Percentiles rank a stretch among this genome's conserved stretches.
Conservation (phyloP, 345 rosid genomes). For the Gossypium turneri region DNA sequence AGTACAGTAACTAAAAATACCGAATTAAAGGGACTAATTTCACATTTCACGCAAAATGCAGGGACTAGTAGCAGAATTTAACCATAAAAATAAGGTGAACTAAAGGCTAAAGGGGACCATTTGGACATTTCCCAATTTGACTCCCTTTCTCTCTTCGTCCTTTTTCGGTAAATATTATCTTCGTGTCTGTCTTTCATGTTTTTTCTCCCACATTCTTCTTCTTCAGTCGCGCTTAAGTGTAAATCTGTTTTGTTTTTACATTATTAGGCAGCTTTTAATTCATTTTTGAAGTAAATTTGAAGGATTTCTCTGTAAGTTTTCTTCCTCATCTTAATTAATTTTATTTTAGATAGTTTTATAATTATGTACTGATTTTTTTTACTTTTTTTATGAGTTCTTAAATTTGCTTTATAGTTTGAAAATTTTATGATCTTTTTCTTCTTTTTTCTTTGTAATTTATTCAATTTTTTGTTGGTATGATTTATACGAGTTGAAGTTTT, state of each 20-base stretch:
- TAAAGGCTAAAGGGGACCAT: background rate
- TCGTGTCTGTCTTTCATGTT: background rate
- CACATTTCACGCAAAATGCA: no score
- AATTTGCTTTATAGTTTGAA: background rate
- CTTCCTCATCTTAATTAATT: background rate
- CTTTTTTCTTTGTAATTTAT: background rate
- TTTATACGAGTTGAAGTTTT: background rate
- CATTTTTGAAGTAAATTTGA: constrained; percentile 20
- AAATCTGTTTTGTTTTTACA: background rate
- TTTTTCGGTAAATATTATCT: background rate
- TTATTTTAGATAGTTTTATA: background rate
- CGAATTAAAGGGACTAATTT: no score
- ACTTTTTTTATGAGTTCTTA: background rate
- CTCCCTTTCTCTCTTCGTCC: background rate
- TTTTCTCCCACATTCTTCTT: background rate
- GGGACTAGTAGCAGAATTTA: no score
- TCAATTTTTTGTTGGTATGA: background rate
- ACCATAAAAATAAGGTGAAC: background rate
- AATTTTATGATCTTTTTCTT: background rate
- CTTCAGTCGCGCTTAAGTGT: background rate
- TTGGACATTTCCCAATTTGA: background rate
- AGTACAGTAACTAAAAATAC: no score
- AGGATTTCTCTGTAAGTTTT: constrained; percentile 14
- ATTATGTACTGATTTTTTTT: background rate
- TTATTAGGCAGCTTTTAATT: background rate